Conservation (phyloP, 129 eudicot species). For the Flaveria linearis region DNA sequence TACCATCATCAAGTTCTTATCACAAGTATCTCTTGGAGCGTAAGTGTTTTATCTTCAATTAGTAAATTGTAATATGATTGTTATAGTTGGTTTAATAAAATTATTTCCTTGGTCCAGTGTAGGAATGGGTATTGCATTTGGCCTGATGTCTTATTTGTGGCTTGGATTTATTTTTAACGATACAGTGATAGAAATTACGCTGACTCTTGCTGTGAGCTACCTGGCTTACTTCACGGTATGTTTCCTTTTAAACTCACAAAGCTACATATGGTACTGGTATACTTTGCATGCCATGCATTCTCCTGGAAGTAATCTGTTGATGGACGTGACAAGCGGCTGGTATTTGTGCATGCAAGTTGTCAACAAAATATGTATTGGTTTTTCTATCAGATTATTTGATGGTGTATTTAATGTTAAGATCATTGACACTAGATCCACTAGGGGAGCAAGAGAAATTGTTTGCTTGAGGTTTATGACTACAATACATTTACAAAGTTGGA, state of each 20-base stretch:
- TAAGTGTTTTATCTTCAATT: slow-evolving; percentile 43
- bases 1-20: slow-evolving; percentile 56
- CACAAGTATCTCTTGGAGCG: slow-evolving; percentile 94
- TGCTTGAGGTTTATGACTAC: not conserved
- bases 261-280: slow-evolving; percentile 10
- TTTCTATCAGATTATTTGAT: not conserved
- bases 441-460: not conserved
- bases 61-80: not conserved
- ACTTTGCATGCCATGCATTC: slow-evolving; percentile 2
- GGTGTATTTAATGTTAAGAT: not conserved
- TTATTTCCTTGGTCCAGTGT: slow-evolving; percentile 55
- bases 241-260: slow-evolving; percentile 25
- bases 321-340: not conserved
- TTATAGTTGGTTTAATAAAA: slow-evolving; percentile 23
- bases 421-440: not conserved
- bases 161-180: slow-evolving; percentile 93
- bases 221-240: slow-evolving; percentile 85
- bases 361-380: not conserved
- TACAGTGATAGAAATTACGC: slow-evolving; percentile 81
- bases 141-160: slow-evolving; percentile 84
- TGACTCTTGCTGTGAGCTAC: slow-evolving; percentile 96
- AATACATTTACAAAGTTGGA: not conserved
- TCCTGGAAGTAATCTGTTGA: not conserved
- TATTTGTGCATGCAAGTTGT: not conserved
- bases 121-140: slow-evolving; percentile 87